Evolutionary conservation across 148 eudicot genomes (phyloP).

Genomic region (Rhododendron kiyosumense): DNA sequence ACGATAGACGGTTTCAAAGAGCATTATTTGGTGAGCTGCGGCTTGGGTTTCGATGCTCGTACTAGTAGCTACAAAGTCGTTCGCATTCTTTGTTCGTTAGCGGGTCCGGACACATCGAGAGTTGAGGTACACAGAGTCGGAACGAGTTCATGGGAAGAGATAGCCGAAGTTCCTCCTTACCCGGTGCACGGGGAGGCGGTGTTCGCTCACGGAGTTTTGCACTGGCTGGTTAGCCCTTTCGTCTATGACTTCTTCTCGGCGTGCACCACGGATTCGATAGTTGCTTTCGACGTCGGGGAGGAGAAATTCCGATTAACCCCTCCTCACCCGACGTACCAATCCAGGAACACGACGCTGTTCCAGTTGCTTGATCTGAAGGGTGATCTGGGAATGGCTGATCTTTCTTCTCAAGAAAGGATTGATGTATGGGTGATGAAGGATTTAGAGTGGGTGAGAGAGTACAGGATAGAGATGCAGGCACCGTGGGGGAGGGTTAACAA

Average conservation of each 20-base stretch:
- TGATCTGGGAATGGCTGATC: constrained; percentile 7
- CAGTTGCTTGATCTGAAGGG: constrained; percentile 10
- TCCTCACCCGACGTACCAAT: background rate
- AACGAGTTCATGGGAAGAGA: constrained; percentile 8
- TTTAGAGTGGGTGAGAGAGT: background rate
- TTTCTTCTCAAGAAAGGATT: background rate
- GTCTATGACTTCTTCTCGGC: no score
- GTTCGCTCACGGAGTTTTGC: constrained; percentile 9
- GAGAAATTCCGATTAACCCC: constrained; percentile 11
- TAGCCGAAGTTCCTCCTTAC: background rate
- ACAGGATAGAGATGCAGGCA: background rate
- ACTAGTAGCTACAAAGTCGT: constrained; percentile 6
- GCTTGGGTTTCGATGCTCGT: constrained; percentile 11
- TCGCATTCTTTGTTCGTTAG: background rate
- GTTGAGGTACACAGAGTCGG: constrained; percentile 6
- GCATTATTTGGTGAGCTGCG: background rate
- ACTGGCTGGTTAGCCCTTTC: constrained; percentile 9
- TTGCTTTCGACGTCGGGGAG: constrained; percentile 6
- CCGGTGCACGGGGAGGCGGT: background rate
- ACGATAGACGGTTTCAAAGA: background rate
- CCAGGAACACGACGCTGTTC: background rate
- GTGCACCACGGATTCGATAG: background rate
- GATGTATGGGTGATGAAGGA: background rate
- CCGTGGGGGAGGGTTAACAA: background rate
- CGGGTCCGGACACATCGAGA: background rate